These are phyloP conservation scores for Tetrapisispora iriomotensis DNA, from an alignment of 805 yeast species.

Conservation along the genomic window DNA sequence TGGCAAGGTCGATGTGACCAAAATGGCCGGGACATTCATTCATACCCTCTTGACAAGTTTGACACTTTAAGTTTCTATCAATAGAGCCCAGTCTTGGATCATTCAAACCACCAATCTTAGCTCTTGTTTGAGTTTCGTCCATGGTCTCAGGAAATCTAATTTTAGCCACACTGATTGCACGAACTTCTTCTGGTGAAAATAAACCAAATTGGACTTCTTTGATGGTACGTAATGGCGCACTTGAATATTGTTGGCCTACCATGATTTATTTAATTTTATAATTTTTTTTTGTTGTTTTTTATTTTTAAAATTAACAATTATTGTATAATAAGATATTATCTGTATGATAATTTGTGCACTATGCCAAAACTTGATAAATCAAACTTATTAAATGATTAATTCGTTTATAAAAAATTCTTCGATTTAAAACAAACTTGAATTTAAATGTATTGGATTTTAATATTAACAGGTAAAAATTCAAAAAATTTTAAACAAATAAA, in stretches of 20 bases:
- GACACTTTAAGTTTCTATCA: conserved; percentile 95
- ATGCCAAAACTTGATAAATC: too few relatives aligned
- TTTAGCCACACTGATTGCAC: conserved; percentile 96
- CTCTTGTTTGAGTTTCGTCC: conserved; percentile 93
- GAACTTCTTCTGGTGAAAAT: conserved; percentile 92
- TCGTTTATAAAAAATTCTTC: neutral
- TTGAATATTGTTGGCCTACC: conserved; percentile 77
- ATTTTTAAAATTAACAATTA: neutral
- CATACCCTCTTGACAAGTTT: conserved; percentile 99
- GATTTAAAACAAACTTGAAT: neutral
- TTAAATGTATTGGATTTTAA: neutral
- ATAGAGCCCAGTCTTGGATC: conserved; percentile 96
- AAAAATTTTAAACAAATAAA: too few relatives aligned
- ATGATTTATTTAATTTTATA: conserved; percentile 14
- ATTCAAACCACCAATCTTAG: conserved; percentile 92
- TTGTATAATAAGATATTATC: neutral
- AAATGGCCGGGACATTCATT: conserved; percentile 99
- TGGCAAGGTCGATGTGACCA: conserved; percentile 96
- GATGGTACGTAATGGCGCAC: conserved; percentile 95
- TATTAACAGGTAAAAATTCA: conserved; percentile 2
- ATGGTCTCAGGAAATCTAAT: conserved; percentile 98
- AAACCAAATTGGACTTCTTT: conserved; percentile 98
- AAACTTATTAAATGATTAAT: too few relatives aligned
- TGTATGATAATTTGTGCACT: too few relatives aligned
- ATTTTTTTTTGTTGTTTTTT: conserved; percentile 3